Evolutionary conservation across 1,284 basidiomycete species (phyloP).

Genomic region (Puccinia novopanici): DNA sequence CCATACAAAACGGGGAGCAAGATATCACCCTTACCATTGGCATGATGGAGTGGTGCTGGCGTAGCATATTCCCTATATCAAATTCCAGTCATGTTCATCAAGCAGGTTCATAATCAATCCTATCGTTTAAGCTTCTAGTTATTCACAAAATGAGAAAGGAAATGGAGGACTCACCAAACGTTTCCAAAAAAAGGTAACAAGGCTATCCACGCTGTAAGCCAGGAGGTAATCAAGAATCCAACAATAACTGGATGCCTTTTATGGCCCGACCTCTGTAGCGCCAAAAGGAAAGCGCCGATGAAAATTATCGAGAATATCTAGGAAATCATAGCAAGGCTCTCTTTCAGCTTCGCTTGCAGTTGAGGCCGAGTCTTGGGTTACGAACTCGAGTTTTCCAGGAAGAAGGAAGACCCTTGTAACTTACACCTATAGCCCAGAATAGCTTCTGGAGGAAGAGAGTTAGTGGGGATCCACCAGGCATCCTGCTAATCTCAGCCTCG

Average conservation of each 20-base stretch:
- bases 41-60: slow-evolving; percentile 6
- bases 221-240: slow-evolving; percentile 43
- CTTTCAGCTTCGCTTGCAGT: not conserved
- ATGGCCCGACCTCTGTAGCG: slow-evolving; percentile 18
- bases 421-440: slow-evolving; percentile 24
- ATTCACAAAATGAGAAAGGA: not conserved
- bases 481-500: not conserved
- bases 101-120: not conserved
- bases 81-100: not conserved
- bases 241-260: slow-evolving; percentile 40
- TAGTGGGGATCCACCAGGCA: slow-evolving; percentile 1
- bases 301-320: slow-evolving; percentile 44
- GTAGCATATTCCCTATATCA: slow-evolving; percentile 18
- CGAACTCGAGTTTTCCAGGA: not conserved
- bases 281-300: slow-evolving; percentile 42
- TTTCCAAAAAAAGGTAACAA: slow-evolving; percentile 41
- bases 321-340: not conserved
- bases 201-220: slow-evolving; percentile 44
- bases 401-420: not conserved
- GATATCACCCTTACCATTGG: slow-evolving; percentile 28
- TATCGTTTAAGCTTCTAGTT: too few relatives aligned
- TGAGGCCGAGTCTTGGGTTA: not conserved
- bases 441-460: slow-evolving; percentile 24
- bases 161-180: slow-evolving; percentile 7
- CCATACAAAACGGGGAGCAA: not conserved